phyloP scores from a whole-genome alignment of 1,284 basidiomycete genomes.

The Ganoderma multipileum region DNA sequence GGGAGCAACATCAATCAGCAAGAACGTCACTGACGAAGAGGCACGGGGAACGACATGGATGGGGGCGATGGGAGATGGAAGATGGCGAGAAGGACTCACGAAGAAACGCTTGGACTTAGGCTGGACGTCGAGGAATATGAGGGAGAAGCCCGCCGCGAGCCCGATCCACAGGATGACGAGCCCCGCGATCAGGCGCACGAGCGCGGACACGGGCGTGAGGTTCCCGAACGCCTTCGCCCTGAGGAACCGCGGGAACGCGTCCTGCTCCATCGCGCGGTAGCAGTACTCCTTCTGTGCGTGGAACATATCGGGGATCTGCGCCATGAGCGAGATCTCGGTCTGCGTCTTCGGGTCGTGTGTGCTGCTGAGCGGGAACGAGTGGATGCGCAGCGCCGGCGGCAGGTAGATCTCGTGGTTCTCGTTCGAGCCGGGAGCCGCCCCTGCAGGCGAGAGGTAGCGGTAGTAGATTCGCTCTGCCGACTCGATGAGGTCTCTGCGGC shows the following conservation, averaged over 20 bases:
- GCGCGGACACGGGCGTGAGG: slow-evolving; percentile 88
- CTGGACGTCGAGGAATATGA: slow-evolving; percentile 92
- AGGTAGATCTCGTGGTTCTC: slow-evolving; percentile 95
- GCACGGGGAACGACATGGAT: neutral
- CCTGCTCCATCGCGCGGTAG: slow-evolving; percentile 96
- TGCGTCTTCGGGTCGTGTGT: slow-evolving; percentile 74
- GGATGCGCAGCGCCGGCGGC: slow-evolving; percentile 84
- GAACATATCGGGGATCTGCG: slow-evolving; percentile 96
- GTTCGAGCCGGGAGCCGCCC: slow-evolving; percentile 64
- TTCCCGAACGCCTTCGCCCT: slow-evolving; percentile 97
- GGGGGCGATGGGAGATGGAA: neutral
- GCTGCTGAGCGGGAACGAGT: slow-evolving; percentile 77
- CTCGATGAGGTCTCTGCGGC: slow-evolving; percentile 87
- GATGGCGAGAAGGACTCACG: slow-evolving; percentile 66
- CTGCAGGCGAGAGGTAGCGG: slow-evolving; percentile 85
- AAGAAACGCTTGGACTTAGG: slow-evolving; percentile 92
- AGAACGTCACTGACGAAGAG: no score
- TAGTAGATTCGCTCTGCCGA: slow-evolving; percentile 96
- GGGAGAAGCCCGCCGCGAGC: slow-evolving; percentile 87
- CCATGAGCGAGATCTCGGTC: slow-evolving; percentile 78
- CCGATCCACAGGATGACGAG: slow-evolving; percentile 92
- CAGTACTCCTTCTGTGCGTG: slow-evolving; percentile 98
- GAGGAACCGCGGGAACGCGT: slow-evolving; percentile 96
- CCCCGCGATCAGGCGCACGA: slow-evolving; percentile 86
- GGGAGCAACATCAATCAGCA: neutral